These are phyloP conservation scores for Biscogniauxia marginata DNA, from an alignment of 2,329 filamentous ascomycete species.

Conservation along the genomic window DNA sequence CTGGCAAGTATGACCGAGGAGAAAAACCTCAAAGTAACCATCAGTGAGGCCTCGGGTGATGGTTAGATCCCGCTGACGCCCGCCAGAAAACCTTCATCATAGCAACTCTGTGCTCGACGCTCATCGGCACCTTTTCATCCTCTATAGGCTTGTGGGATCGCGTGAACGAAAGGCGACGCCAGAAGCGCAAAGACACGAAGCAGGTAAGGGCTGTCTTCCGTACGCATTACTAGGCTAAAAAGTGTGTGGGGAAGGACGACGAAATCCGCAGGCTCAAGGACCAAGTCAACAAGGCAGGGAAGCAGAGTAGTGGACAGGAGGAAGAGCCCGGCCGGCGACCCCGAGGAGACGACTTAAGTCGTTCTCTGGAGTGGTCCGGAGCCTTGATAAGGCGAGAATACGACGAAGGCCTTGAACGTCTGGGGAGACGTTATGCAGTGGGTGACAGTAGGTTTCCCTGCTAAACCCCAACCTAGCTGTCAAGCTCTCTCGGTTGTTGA, in stretches of 20 bases:
- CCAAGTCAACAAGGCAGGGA: slow-evolving; percentile 15
- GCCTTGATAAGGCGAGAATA: slow-evolving; percentile 36
- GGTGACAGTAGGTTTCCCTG: slow-evolving; percentile 27
- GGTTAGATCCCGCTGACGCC: background rate
- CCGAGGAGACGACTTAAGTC: slow-evolving; percentile 25
- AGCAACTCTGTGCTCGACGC: slow-evolving; percentile 39
- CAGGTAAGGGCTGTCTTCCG: slow-evolving; percentile 21
- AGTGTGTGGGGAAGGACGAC: slow-evolving; percentile 19
- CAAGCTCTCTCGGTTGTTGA: background rate
- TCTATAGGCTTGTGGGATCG: slow-evolving; percentile 39
- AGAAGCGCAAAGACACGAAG: slow-evolving; percentile 32
- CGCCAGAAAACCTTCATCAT: slow-evolving; percentile 38
- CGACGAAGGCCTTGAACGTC: slow-evolving; percentile 30
- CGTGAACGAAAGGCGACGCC: slow-evolving; percentile 31
- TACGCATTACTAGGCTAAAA: slow-evolving; percentile 13
- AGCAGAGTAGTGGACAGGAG: slow-evolving; percentile 1
- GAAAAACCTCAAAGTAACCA: slow-evolving; percentile 33
- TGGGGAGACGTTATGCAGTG: slow-evolving; percentile 36
- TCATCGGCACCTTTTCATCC: slow-evolving; percentile 38
- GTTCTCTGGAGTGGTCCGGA: slow-evolving; percentile 31
- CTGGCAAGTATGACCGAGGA: slow-evolving; percentile 36
- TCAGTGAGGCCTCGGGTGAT: background rate
- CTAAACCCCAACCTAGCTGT: background rate
- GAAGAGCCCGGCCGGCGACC: background rate
- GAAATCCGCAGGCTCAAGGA: slow-evolving; percentile 14